Base-by-base conservation (phyloP, 2,329 filamentous ascomycete species). In the Aspergillus melleus region DNA sequence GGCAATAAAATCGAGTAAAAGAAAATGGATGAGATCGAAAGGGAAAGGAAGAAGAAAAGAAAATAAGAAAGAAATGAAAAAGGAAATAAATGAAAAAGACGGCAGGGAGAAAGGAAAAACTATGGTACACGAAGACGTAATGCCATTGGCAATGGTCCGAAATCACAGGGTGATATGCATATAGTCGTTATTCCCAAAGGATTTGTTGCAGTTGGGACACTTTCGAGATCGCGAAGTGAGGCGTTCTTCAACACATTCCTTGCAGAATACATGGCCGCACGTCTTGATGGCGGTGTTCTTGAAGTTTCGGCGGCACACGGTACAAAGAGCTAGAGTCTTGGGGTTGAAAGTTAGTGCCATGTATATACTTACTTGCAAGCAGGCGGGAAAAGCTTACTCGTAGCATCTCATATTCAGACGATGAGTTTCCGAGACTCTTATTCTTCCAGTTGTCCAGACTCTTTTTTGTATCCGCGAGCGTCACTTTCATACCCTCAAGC, bases 251-350 rank as follows among this genome's bases (percentile, higher is more conserved):
- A 98, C 90, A 73, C 95, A 99, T 52, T 88, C 84, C 71, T 89
- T 88, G 83, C 95, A 99, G 76, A 98, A 96, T 52, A 96, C 86
- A 76, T 99, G 95, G 1, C 95, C 95, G 75, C 95, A 99, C 0
- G 91, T 92, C 79, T 95, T 96, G 74, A 99, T 85, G 10, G 89
- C 90, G 0, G 93, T 96, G 72, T 98, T 92, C 77, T 98, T 98
- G 80, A 97, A 93, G 67, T 94, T 91, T 70, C 87, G 89, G 67
- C 92, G 91, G 80, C 96, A 99, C 54, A 98, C 91, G 11, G 92
- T 91, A 80, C 95, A 99, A 54, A 96, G 86, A 32, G 91, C 89
- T 76, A 95, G 84, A 70, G 84, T 83, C 88, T 91, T 69, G 2
- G 8, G 16, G 54, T 56, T 68, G 32, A 60, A 12, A 63, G 68